Evolutionary conservation across 495 filamentous ascomycete species (phyloP), one percentile per base, ranked within the genome.

Genomic region (Penicillium mononematosum): DNA sequence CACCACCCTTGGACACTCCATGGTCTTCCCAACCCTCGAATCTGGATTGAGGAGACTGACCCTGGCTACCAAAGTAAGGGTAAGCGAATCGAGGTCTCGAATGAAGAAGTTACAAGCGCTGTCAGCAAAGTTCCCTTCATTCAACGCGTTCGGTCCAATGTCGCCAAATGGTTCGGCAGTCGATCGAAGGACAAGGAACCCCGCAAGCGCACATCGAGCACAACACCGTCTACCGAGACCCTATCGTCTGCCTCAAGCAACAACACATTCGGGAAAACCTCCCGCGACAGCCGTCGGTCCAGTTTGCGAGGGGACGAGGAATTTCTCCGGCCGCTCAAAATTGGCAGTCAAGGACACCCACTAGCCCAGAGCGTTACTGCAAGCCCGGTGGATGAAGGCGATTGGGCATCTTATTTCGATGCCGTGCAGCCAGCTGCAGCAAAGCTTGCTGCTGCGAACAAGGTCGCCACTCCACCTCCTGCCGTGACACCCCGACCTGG

Each of bases 41-140:
- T 77, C 3, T 99, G 94, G 94, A 82, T 98, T 16, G 91, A 97
- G 61, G 90, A 96, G 54, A 96, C 91, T 6, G 95, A 99, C 68
- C 92, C 93, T 6, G 85, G 81, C 22, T 81, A 85, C 27, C 87
- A 87, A 57, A 88, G 86, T 56, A 86, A 92, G 52, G 91, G 91
- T 58, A 88, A 90, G 72, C 90, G 85, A 75, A 98, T 99, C 61
- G 88, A 96, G 67, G 89, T 99, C 46, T 92, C 94, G 14, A 88
- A 87, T 50, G 85, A 88, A 62, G 94, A 99, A 70, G 85, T 99
- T 57, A 90, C 89, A 25, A 84, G 83, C 42, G 95, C 94, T 50
- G 95, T 99, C 58, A 87, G 94, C 17, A 91, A 90, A 47, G 83
- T 97, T 38, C 91, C 86, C 5, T 84, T 97, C 58, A 80, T 98